These are phyloP conservation scores for Betula pendula DNA, from an alignment of 306 rosid species.

Conservation along the genomic window DNA sequence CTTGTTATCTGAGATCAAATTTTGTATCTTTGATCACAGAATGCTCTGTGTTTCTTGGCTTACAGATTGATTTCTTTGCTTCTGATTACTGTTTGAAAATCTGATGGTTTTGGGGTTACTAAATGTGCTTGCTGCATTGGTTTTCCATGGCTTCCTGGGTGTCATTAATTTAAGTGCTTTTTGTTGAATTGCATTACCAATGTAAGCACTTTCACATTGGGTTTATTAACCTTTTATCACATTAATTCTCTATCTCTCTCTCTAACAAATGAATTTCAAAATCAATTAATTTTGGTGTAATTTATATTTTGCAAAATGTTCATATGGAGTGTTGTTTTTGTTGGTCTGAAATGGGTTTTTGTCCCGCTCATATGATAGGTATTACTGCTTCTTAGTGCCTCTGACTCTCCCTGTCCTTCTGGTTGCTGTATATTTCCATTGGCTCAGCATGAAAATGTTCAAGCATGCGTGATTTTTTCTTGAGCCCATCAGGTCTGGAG, in stretches of 20 bases:
- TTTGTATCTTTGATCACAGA: background rate
- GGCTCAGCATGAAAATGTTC: conserved; percentile 94
- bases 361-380: conserved; percentile 33
- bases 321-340: conserved; percentile 3
- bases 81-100: background rate
- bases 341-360: no score
- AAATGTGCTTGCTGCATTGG: background rate
- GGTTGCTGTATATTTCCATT: conserved; percentile 74
- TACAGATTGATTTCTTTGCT: background rate
- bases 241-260: background rate
- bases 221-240: background rate
- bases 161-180: background rate
- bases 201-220: background rate
- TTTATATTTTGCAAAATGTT: conserved; percentile 14
- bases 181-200: background rate
- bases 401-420: conserved; percentile 74
- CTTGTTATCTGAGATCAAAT: background rate
- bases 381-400: conserved; percentile 86
- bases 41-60: background rate
- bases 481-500: conserved; percentile 5
- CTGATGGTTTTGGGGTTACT: background rate
- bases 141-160: background rate
- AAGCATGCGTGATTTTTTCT: conserved; percentile 62
- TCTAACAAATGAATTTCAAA: no score
- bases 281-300: background rate